phyloP scores from a whole-genome alignment of 2,329 filamentous ascomycete genomes.

The Grosmannia huntii region DNA sequence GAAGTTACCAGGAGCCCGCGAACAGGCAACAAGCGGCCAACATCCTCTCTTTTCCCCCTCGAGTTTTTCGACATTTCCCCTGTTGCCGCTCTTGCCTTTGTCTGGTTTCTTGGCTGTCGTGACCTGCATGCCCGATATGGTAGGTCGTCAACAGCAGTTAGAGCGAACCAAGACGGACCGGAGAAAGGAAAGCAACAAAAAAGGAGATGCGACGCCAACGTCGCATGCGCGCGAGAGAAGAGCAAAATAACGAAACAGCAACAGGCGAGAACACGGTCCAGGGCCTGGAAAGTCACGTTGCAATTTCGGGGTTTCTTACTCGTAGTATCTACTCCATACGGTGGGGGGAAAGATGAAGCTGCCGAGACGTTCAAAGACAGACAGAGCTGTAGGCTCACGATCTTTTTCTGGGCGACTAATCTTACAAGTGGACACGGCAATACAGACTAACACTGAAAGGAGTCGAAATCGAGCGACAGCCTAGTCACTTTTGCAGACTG shows the following conservation, averaged over 20 bases:
- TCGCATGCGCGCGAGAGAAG: not conserved
- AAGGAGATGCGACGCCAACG: not conserved
- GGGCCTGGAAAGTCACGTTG: not conserved
- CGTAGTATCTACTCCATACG: not conserved
- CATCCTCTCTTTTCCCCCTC: not conserved
- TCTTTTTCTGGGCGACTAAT: not conserved
- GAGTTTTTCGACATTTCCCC: not conserved
- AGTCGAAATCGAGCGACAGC: not conserved
- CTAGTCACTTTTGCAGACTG: not conserved
- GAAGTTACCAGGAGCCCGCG: not conserved
- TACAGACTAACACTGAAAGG: not conserved
- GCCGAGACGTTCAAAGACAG: not conserved
- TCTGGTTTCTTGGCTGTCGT: not conserved
- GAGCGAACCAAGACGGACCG: not conserved
- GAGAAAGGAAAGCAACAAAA: not conserved
- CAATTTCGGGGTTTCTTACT: not conserved
- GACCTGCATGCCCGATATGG: not conserved
- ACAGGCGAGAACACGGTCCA: not conserved
- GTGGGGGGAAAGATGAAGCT: not conserved
- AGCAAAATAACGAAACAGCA: not conserved
- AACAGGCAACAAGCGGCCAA: not conserved
- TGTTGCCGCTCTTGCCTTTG: not conserved
- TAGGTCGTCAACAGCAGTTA: not conserved
- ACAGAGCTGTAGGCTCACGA: not conserved
- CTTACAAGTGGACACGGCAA: not conserved